Evolutionary conservation across 1,284 basidiomycete genomes (phyloP), one percentile per base, ranked within the genome.

Genomic region (Boletus smithii): DNA sequence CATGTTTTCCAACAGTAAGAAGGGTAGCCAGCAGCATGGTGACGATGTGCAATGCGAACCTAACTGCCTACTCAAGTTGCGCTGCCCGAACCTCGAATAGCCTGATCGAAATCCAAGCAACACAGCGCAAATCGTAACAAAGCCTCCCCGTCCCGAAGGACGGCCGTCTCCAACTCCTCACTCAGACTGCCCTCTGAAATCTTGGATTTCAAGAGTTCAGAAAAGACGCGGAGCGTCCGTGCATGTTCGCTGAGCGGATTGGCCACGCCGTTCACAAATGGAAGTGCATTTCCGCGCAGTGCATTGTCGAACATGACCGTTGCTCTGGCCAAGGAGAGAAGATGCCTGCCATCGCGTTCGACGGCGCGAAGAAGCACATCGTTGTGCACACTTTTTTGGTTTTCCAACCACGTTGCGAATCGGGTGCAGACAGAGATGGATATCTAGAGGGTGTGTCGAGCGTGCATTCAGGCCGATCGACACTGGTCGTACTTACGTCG

Each of bases 21-120:
- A 27, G 26, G 7, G 13, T 29, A 29, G 13, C 29, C 4, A 5
- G 31, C 6, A n/a, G 27, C 8, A 17, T 5, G n/a, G 2, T 35
- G 9, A 36, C 17, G 20, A 41, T 5, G 30, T 32, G 16, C n/a
- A 3, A 47, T 13, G 41, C 27, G 20, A 53, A 49, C 38, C 41
- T 31, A 30, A 36, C 39, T 27, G 18, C 23, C 45, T 17, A 24
- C 35, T 32, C 13, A 16, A 36, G 42, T 38, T 17, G 20, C 30
- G 3, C 27, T 18, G 14, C 16, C 33, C 14, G 41, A 46, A 24
- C 60, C 61, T n/a, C 17, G 37, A 17, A 66, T 13, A 9, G 37
- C 45, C 22, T 27, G 45, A 34, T 56, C 60, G 8, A 65, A 54
- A 22, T 59, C 50, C 32, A 66, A 45, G 32, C 63, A 65, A 33